Percentiles rank a stretch among this genome's conserved stretches.
Evolutionary conservation across 2,329 filamentous ascomycete species (phyloP).

Genomic region (Fusarium floridanum): DNA sequence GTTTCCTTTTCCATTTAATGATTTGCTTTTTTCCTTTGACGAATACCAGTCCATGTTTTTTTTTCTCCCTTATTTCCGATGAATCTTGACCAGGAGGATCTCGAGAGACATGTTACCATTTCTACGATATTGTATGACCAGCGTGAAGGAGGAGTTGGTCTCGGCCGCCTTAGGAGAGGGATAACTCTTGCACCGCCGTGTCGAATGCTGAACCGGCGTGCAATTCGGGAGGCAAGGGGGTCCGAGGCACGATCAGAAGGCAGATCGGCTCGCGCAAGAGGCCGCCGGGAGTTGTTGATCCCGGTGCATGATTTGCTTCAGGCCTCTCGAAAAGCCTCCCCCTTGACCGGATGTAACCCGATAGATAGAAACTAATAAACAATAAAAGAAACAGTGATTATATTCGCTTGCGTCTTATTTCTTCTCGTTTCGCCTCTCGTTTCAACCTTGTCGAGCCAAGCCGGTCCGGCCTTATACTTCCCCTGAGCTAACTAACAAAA

Average conservation of each 20-base stretch:
- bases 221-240: constrained; percentile 9
- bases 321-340: background rate
- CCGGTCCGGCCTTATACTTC: background rate
- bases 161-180: constrained; percentile 1
- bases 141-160: constrained; percentile 23
- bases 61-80: background rate
- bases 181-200: constrained; percentile 8
- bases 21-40: constrained; percentile 15
- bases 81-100: constrained; percentile 9
- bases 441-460: constrained; percentile 17
- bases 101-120: constrained; percentile 9
- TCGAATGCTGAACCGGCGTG: constrained; percentile 13
- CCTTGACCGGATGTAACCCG: background rate
- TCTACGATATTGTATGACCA: constrained; percentile 17
- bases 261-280: background rate
- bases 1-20: constrained; percentile 21
- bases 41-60: constrained; percentile 16
- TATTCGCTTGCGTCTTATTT: background rate
- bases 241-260: background rate
- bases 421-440: background rate
- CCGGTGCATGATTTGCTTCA: constrained; percentile 1
- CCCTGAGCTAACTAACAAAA: constrained; percentile 11
- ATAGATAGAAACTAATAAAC: constrained; percentile 34
- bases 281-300: background rate
- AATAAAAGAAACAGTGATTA: constrained; percentile 7